phyloP scores from a whole-genome alignment of 2,329 filamentous ascomycete species.

The Alternaria sp. region DNA sequence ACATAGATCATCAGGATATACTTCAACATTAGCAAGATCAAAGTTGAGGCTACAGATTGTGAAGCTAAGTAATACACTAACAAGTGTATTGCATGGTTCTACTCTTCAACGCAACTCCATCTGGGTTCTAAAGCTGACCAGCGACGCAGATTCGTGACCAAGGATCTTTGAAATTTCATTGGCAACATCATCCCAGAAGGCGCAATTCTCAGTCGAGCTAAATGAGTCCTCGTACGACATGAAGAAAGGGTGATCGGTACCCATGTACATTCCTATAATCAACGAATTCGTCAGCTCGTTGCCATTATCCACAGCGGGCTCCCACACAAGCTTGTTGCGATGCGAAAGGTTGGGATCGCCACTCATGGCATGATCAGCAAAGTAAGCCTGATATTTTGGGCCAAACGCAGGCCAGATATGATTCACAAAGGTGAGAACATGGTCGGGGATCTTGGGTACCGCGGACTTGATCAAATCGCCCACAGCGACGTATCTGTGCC shows the following conservation, averaged over 20 bases:
- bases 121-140: background rate
- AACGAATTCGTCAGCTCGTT: background rate
- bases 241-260: background rate
- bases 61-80: too few relatives aligned
- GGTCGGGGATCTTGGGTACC: background rate
- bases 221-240: accelerated
- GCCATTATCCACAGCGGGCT: background rate
- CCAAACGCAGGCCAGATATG: accelerated
- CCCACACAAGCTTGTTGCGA: accelerated
- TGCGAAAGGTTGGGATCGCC: background rate
- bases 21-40: too few relatives aligned
- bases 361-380: background rate
- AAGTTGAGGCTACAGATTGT: too few relatives aligned
- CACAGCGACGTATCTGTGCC: background rate
- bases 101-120: background rate
- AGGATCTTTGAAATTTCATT: background rate
- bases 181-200: background rate
- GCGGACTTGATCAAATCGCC: background rate
- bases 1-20: too few relatives aligned
- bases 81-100: background rate
- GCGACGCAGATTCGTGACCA: background rate
- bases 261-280: background rate
- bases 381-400: background rate
- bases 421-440: background rate
- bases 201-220: background rate